Evolutionary conservation across 495 filamentous ascomycete genomes (phyloP).

Genomic region (Astrothelium macrocarpum): DNA sequence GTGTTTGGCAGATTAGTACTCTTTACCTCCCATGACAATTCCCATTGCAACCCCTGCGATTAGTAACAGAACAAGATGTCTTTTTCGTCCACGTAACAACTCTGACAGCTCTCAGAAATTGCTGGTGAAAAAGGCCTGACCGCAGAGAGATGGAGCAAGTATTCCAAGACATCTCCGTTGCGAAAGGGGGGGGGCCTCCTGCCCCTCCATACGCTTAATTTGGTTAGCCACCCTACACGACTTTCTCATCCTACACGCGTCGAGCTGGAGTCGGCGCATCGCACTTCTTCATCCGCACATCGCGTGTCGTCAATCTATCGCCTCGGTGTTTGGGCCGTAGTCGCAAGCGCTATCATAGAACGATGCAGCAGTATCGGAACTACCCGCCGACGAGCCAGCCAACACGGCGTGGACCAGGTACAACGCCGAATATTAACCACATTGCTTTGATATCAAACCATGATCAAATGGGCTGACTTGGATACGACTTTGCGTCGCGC

Average conservation of each 20-base stretch:
- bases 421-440: not conserved
- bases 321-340: not conserved
- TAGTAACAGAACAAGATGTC: no score
- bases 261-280: slow-evolving; percentile 3
- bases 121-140: not conserved
- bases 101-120: no score
- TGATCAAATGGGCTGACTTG: slow-evolving; percentile 34
- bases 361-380: slow-evolving; percentile 32
- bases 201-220: slow-evolving; percentile 4
- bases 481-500: slow-evolving; percentile 30
- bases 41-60: no score
- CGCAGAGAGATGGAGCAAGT: not conserved
- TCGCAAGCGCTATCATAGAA: slow-evolving; percentile 9
- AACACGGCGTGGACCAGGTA: slow-evolving; percentile 25
- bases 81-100: no score
- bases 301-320: not conserved
- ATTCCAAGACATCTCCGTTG: not conserved
- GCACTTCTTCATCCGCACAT: not conserved
- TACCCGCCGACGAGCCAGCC: slow-evolving; percentile 26
- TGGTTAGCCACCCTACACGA: slow-evolving; percentile 6
- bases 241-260: slow-evolving; percentile 3
- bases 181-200: slow-evolving; percentile 1
- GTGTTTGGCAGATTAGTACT: no score
- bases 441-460: slow-evolving; percentile 9
- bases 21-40: no score